A percentile compares a stretch with the other conserved stretches of the same genome.
phyloP scores from a whole-genome alignment of 306 rosid genomes.

The Begonia loranthoides region DNA sequence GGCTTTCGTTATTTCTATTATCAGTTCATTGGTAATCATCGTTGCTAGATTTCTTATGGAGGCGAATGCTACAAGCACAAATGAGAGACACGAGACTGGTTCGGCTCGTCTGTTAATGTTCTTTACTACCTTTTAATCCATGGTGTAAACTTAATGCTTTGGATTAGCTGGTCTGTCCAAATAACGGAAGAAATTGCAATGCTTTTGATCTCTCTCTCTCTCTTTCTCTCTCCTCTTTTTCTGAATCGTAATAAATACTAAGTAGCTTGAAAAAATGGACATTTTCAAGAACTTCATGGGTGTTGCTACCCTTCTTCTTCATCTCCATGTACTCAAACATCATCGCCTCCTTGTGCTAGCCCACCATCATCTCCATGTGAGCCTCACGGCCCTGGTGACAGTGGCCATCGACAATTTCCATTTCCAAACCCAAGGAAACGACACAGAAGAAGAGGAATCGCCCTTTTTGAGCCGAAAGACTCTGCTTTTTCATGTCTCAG shows the following conservation, averaged over 20 bases:
- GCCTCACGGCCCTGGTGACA: constrained; percentile 62
- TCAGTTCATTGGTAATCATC: too few species aligned
- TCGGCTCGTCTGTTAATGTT: neutral
- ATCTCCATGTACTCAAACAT: constrained; percentile 59
- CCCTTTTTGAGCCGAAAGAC: too few species aligned
- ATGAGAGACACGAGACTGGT: constrained; percentile 5
- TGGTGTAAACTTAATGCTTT: neutral
- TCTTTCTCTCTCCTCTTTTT: too few species aligned
- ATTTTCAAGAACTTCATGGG: constrained; percentile 28
- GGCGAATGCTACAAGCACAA: too few species aligned
- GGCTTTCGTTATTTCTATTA: too few species aligned
- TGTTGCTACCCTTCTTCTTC: constrained; percentile 36
- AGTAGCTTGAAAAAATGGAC: constrained; percentile 46
- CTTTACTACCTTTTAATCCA: constrained; percentile 1
- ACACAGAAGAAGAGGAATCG: too few species aligned
- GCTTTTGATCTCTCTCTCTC: constrained; percentile 2
- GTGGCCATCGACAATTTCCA: constrained; percentile 95
- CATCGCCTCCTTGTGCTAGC: constrained; percentile 36
- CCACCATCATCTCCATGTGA: constrained; percentile 84
- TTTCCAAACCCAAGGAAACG: constrained; percentile 90
- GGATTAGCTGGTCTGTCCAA: too few species aligned
- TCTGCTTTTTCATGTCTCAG: too few species aligned
- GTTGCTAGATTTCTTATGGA: too few species aligned
- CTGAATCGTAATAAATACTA: neutral
- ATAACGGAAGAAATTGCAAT: too few species aligned